A percentile compares a stretch with the other conserved stretches of the same genome.
phyloP scores from a whole-genome alignment of 73 alveolate species.

The Paramecium pentaurelia region DNA sequence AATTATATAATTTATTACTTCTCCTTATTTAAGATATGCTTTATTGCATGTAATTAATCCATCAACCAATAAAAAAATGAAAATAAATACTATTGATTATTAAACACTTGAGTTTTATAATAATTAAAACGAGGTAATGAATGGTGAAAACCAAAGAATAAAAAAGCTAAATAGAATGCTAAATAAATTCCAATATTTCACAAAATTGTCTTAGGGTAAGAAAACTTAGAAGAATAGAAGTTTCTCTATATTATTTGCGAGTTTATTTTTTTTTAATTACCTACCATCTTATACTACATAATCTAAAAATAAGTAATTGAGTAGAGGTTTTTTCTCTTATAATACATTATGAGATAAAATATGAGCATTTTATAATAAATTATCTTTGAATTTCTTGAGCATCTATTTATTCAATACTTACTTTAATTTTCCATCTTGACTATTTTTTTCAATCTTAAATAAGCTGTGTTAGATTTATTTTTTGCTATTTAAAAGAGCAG shows the following conservation, averaged over 20 bases:
- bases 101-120: background rate
- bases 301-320: background rate
- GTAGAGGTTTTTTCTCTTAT: background rate
- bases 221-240: background rate
- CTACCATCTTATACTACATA: background rate
- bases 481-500: background rate
- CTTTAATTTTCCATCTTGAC: background rate
- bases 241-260: background rate
- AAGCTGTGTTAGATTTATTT: background rate
- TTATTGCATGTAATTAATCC: background rate
- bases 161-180: background rate
- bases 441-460: background rate
- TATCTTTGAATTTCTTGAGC: background rate
- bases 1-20: background rate
- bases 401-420: background rate
- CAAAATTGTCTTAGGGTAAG: background rate
- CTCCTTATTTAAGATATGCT: background rate
- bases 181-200: background rate
- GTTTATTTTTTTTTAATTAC: background rate
- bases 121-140: background rate
- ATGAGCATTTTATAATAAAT: background rate
- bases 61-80: background rate
- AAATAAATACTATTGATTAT: background rate
- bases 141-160: constrained; percentile 8
- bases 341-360: background rate